Conservation (phyloP, 441 rosid species). For the Corymbia calophylla region DNA sequence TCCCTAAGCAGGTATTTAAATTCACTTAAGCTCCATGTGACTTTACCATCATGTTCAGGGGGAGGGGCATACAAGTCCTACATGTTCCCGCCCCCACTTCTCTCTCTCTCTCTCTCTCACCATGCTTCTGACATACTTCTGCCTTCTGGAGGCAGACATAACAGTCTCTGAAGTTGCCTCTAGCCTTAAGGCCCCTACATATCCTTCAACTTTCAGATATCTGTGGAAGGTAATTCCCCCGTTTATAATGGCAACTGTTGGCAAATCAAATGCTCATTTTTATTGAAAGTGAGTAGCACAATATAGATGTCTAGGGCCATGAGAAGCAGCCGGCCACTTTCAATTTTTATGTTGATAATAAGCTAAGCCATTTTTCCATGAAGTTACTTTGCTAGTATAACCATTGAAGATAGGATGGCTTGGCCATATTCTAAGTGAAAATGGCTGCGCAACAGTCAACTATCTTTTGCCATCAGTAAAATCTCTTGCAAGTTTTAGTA, state of each 20-base stretch:
- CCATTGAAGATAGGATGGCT: not conserved
- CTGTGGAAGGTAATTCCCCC: not conserved
- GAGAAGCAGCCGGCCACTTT: not conserved
- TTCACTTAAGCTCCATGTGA: not conserved
- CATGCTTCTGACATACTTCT: not conserved
- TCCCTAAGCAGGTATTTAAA: not conserved
- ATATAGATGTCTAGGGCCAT: not conserved
- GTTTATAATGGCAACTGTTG: not conserved
- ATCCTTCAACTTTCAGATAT: not conserved
- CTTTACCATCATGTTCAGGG: not conserved
- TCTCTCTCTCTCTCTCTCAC: not conserved
- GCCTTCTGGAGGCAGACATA: not conserved
- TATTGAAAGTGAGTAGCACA: not conserved
- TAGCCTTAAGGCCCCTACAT: not conserved
- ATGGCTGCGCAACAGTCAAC: not conserved
- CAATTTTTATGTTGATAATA: not conserved
- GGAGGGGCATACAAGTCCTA: not conserved
- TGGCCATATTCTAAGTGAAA: not conserved
- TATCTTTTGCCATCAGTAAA: not conserved
- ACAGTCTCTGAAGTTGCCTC: not conserved
- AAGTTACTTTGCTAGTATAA: not conserved
- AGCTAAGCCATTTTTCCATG: not conserved
- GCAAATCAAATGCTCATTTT: not conserved
- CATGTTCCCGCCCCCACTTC: not conserved
- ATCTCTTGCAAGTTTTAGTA: not conserved